Evolutionary conservation across 148 eudicot species (phyloP).

Genomic region (Drosera capensis): DNA sequence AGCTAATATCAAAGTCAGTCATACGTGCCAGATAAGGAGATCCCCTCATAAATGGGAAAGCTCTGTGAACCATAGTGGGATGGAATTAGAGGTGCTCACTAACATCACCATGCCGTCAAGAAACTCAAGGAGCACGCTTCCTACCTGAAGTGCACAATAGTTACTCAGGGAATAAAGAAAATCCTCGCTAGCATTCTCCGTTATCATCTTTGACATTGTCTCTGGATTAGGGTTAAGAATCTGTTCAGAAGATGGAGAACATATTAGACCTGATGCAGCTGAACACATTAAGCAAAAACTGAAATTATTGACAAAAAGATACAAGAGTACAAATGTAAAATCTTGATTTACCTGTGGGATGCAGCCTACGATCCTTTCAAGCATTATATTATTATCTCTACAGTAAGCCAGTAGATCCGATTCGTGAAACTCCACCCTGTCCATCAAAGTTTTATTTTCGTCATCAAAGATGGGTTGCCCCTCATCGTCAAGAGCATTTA

Average conservation of each 20-base stretch:
- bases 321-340: background rate
- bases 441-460: conserved; percentile 81
- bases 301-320: background rate
- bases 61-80: no score
- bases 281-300: background rate
- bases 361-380: conserved; percentile 97
- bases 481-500: conserved; percentile 86
- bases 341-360: conserved; percentile 68
- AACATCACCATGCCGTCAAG: no score
- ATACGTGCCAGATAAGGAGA: no score
- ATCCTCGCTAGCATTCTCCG: conserved; percentile 97
- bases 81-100: no score
- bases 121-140: conserved; percentile 5
- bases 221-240: conserved; percentile 98
- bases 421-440: conserved; percentile 86
- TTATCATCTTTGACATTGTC: conserved; percentile 95
- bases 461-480: conserved; percentile 77
- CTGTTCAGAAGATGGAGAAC: conserved; percentile 30
- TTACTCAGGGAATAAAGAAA: conserved; percentile 82
- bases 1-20: no score
- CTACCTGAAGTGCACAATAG: conserved; percentile 97
- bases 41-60: no score
- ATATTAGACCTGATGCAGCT: no score
- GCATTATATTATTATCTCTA: conserved; percentile 68
- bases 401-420: conserved; percentile 85